Base-by-base conservation (phyloP, 768 basidiomycete genomes). In the Pulveroboletus sp. region DNA sequence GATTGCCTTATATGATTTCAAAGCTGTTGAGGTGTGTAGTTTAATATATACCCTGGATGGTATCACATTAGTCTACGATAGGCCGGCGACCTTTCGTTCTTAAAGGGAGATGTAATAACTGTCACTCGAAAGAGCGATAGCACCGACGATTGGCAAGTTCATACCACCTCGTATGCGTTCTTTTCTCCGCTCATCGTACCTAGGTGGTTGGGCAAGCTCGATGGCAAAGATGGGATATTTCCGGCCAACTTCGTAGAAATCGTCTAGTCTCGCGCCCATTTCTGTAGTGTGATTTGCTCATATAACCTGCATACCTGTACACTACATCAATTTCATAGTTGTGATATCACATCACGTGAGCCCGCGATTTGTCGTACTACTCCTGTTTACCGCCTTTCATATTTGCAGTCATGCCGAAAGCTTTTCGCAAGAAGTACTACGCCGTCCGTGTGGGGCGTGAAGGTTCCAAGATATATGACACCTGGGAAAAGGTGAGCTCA, bases 231-330 rank as follows among this genome's bases (percentile, higher is more conserved):
- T 56, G 89, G 89, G 0, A 77, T 85, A 39, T 91, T 92, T 65
- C 89, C 89, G 31, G 89, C 89, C 14, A 90, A 90, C 64, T 89
- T 88, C 58, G 85, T 89, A n/a, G 85, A 89, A 62, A 66, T 89
- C 49, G 68, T 75, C 26, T 77, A 62, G 52, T 14, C 10, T 11
- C 48, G 18, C 12, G 24, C 31, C 17, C 26, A 1, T 28, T 46
- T 12, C 11, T 44, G 43, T 45, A 42, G 38, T 33, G 14, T 51
- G 41, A 37, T 46, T 21, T 51, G 21, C 21, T 42, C 6, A 28
- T 33, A 8, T 36, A 8, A 8, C 15, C 33, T 15, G 33, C 15
- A 7, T 42, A 12, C 18, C 12, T 55, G 46, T 51, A 39, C 50
- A 7, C 2, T 6, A n/a, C n/a, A n/a, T n/a, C n/a, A n/a, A n/a